These are phyloP conservation scores for Penicillium sp. DNA, from an alignment of 2,329 filamentous ascomycete species.

Conservation along the genomic window DNA sequence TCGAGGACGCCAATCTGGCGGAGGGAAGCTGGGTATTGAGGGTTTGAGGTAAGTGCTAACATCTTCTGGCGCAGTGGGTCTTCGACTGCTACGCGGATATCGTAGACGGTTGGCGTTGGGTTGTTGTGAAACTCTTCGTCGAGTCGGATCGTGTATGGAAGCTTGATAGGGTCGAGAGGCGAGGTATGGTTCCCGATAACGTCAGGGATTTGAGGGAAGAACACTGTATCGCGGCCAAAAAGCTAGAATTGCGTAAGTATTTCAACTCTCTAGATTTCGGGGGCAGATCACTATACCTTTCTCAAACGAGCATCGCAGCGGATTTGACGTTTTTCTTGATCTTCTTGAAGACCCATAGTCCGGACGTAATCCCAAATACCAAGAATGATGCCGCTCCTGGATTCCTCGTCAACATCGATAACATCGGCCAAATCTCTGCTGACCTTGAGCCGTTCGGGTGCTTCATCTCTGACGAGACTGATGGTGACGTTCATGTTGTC, in stretches of 20 bases:
- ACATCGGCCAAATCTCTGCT: slow-evolving; percentile 77
- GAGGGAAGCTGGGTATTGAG: slow-evolving; percentile 66
- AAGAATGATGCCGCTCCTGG: slow-evolving; percentile 81
- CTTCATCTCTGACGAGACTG: slow-evolving; percentile 78
- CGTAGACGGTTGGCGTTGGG: slow-evolving; percentile 79
- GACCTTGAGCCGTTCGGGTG: slow-evolving; percentile 77
- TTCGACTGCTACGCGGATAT: slow-evolving; percentile 78
- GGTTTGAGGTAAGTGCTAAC: slow-evolving; percentile 62
- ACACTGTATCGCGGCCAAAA: slow-evolving; percentile 70
- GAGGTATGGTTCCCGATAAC: slow-evolving; percentile 74
- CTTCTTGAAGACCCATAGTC: slow-evolving; percentile 79
- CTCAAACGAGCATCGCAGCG: slow-evolving; percentile 80
- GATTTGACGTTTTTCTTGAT: slow-evolving; percentile 90
- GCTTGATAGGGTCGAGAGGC: slow-evolving; percentile 73
- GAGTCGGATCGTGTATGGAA: slow-evolving; percentile 90
- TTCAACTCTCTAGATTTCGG: not conserved
- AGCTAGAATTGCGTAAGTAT: slow-evolving; percentile 48
- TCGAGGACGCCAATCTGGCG: slow-evolving; percentile 74
- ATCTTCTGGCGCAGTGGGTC: slow-evolving; percentile 72
- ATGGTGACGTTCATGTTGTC: slow-evolving; percentile 90
- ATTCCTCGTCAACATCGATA: slow-evolving; percentile 80
- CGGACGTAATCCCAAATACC: slow-evolving; percentile 95
- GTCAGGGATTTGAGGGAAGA: slow-evolving; percentile 80
- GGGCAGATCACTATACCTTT: slow-evolving; percentile 51
- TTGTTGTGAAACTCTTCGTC: slow-evolving; percentile 76